Evolutionary conservation across 2,329 filamentous ascomycete species (phyloP).

Genomic region (Phaeosphaeria sp.): DNA sequence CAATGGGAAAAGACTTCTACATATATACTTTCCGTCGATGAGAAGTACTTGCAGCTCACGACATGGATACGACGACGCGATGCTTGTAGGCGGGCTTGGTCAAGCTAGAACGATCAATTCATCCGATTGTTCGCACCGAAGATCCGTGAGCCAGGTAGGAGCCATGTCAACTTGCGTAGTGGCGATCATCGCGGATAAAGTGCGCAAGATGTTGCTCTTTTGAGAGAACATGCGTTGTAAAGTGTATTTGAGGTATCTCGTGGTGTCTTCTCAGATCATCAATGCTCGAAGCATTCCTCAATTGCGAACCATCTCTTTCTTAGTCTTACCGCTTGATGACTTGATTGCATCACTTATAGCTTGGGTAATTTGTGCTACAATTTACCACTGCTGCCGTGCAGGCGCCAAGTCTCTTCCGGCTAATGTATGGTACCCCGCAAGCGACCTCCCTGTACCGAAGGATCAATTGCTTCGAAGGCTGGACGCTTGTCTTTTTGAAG

Average conservation of each 20-base stretch:
- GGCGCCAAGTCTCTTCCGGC: not conserved
- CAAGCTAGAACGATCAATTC: slow-evolving; percentile 1
- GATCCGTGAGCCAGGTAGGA: not conserved
- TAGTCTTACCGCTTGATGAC: not conserved
- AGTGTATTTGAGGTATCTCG: too few species aligned
- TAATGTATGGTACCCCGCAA: slow-evolving; percentile 1
- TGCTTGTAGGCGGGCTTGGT: not conserved
- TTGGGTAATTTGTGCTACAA: not conserved
- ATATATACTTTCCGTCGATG: not conserved
- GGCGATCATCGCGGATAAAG: slow-evolving; percentile 1
- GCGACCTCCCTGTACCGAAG: not conserved
- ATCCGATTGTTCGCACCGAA: not conserved
- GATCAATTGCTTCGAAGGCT: not conserved
- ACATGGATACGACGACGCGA: not conserved
- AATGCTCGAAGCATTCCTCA: not conserved
- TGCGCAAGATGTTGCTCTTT: not conserved
- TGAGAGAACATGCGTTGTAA: not conserved
- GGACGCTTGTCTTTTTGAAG: not conserved
- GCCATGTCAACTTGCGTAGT: not conserved
- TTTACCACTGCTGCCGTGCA: not conserved
- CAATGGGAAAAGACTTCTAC: not conserved
- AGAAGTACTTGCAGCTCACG: not conserved
- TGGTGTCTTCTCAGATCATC: not conserved
- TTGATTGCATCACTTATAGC: not conserved
- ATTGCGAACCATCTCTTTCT: not conserved